Evolutionary conservation across 2,329 filamentous ascomycete genomes (phyloP).

Genomic region (Fonsecaea pedrosoi): DNA sequence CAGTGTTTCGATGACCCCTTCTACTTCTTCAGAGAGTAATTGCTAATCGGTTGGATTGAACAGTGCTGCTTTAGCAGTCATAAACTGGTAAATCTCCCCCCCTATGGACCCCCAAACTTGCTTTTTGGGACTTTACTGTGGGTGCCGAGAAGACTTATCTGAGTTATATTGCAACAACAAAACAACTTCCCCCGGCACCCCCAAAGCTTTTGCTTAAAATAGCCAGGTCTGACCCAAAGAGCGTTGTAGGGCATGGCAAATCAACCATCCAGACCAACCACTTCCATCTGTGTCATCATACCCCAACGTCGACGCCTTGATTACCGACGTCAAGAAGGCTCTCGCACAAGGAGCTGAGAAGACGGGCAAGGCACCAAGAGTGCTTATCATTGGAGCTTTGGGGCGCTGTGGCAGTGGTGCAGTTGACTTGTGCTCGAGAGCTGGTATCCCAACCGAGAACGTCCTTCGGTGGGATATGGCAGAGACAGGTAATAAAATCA

Average conservation of each 20-base stretch:
- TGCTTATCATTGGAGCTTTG: constrained; percentile 80
- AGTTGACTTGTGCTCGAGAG: constrained; percentile 76
- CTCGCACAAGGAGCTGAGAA: constrained; percentile 71
- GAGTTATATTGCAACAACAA: neutral
- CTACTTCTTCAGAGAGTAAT: neutral
- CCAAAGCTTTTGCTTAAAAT: neutral
- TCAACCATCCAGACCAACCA: constrained; percentile 19
- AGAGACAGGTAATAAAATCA: constrained; percentile 67
- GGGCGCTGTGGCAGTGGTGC: constrained; percentile 82
- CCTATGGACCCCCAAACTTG: neutral
- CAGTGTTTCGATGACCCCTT: neutral
- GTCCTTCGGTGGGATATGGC: constrained; percentile 78
- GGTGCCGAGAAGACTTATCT: neutral
- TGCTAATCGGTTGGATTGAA: neutral
- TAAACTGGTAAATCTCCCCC: constrained; percentile 3
- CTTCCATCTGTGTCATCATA: constrained; percentile 26
- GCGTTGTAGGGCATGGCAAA: constrained; percentile 18
- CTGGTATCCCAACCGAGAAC: constrained; percentile 72
- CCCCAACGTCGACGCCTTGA: constrained; percentile 21
- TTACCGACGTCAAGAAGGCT: constrained; percentile 53
- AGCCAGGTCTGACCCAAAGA: neutral
- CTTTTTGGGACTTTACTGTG: neutral
- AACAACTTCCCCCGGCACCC: neutral
- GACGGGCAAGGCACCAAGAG: constrained; percentile 70
- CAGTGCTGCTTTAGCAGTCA: constrained; percentile 23